Conservation (phyloP, 2,329 filamentous ascomycete species). For the Tolypocladium amazonense region DNA sequence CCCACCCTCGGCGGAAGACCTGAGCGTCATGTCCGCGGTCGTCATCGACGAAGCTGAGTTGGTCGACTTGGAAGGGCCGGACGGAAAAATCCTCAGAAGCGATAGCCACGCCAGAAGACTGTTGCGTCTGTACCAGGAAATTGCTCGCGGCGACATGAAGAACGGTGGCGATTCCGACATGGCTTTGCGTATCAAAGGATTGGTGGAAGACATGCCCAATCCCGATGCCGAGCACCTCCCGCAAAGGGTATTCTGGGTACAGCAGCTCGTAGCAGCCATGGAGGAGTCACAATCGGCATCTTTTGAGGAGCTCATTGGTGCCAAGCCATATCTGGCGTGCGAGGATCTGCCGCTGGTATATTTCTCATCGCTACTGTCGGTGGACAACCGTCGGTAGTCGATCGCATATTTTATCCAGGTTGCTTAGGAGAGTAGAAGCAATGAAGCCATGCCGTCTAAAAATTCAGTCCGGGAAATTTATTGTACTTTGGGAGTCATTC, state of each 20-base stretch:
- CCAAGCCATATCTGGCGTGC: conserved; percentile 11
- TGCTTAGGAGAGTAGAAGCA: neutral
- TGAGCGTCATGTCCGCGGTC: neutral
- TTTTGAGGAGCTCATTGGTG: conserved; percentile 12
- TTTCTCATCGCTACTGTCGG: conserved; percentile 9
- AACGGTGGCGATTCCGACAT: neutral
- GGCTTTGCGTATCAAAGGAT: neutral
- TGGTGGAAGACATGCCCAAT: conserved; percentile 7
- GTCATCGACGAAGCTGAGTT: neutral
- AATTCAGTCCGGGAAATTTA: no score
- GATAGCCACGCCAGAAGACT: neutral
- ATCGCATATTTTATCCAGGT: neutral
- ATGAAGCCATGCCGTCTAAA: no score
- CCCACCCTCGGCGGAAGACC: neutral
- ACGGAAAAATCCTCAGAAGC: neutral
- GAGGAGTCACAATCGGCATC: neutral
- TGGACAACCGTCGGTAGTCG: neutral
- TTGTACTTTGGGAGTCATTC: no score
- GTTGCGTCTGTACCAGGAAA: neutral
- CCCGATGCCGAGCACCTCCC: conserved; percentile 7
- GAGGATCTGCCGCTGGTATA: conserved; percentile 15
- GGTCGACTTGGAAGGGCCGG: neutral
- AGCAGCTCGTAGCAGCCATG: conserved; percentile 11
- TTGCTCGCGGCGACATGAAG: neutral
- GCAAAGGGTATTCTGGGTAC: conserved; percentile 17